These are phyloP conservation scores for Colletotrichum eremochloae DNA, from an alignment of 2,329 filamentous ascomycete genomes.

Conservation along the genomic window DNA sequence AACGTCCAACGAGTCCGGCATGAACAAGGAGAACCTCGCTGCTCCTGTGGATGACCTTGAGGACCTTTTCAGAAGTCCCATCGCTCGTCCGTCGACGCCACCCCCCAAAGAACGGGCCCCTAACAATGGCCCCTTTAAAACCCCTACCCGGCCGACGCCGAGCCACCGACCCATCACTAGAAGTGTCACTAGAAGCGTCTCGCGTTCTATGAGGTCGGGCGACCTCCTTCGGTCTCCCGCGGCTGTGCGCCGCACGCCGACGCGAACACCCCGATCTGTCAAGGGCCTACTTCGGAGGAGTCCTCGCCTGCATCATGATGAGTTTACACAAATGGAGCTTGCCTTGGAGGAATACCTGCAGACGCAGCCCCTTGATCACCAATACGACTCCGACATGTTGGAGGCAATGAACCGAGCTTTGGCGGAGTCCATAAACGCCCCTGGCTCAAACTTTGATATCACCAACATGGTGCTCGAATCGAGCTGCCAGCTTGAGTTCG, in stretches of 20 bases:
- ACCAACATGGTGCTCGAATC: constrained; percentile 33
- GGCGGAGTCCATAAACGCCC: constrained; percentile 32
- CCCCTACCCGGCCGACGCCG: constrained; percentile 72
- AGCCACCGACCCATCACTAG: constrained; percentile 72
- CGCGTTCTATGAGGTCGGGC: constrained; percentile 66
- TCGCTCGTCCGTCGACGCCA: constrained; percentile 63
- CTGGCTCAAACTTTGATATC: constrained; percentile 34
- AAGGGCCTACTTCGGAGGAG: constrained; percentile 34
- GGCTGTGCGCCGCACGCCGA: constrained; percentile 64
- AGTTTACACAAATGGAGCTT: constrained; percentile 38
- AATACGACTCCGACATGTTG: constrained; percentile 39
- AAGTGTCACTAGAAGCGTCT: constrained; percentile 73
- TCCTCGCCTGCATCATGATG: constrained; percentile 37
- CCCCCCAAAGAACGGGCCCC: constrained; percentile 63
- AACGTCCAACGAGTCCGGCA: neutral
- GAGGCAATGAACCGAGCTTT: constrained; percentile 40
- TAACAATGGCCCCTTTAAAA: constrained; percentile 67
- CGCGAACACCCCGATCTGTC: constrained; percentile 56
- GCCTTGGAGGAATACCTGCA: constrained; percentile 38
- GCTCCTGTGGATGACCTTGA: constrained; percentile 68
- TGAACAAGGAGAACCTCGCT: constrained; percentile 65
- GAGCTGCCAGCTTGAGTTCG: constrained; percentile 35
- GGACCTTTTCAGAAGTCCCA: constrained; percentile 74
- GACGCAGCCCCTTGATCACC: constrained; percentile 28
- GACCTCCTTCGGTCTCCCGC: constrained; percentile 60